phyloP scores from a whole-genome alignment of 352 stramenopile species.

The Pythium utonaiense region DNA sequence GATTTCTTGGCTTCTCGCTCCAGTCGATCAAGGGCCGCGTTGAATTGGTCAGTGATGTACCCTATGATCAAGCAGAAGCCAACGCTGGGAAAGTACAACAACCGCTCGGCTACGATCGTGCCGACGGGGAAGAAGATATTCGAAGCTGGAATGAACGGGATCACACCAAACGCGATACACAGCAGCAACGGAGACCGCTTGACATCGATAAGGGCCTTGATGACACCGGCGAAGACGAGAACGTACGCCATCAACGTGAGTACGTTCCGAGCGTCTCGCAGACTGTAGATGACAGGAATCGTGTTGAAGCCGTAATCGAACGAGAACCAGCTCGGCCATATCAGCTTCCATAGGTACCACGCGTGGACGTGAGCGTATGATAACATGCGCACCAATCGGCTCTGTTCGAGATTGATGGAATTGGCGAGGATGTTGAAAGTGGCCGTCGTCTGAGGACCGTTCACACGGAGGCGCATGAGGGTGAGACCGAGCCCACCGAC shows the following conservation, averaged over 20 bases:
- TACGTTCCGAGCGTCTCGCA: slow-evolving; percentile 59
- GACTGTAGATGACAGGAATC: slow-evolving; percentile 56
- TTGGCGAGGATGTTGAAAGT: slow-evolving; percentile 89
- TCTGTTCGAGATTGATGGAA: slow-evolving; percentile 57
- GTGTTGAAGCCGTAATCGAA: slow-evolving; percentile 92
- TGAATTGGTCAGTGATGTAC: slow-evolving; percentile 30
- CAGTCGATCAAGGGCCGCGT: slow-evolving; percentile 17
- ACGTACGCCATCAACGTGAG: slow-evolving; percentile 61
- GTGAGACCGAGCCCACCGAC: slow-evolving; percentile 15
- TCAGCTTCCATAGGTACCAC: slow-evolving; percentile 87
- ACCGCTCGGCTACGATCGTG: slow-evolving; percentile 86
- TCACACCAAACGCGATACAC: slow-evolving; percentile 63
- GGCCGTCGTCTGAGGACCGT: slow-evolving; percentile 62
- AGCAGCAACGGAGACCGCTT: slow-evolving; percentile 34
- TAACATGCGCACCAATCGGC: slow-evolving; percentile 35
- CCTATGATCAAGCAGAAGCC: slow-evolving; percentile 71
- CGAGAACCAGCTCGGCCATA: slow-evolving; percentile 81
- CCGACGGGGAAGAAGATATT: slow-evolving; percentile 91
- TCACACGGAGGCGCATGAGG: slow-evolving; percentile 49
- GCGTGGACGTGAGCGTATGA: slow-evolving; percentile 86
- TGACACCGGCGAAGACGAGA: slow-evolving; percentile 31
- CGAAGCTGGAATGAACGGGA: slow-evolving; percentile 89
- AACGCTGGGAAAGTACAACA: slow-evolving; percentile 90
- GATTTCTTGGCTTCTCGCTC: not conserved
- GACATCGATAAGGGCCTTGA: slow-evolving; percentile 19